Percentiles rank a stretch among this genome's conserved stretches.
Conservation (phyloP, 2,329 filamentous ascomycete species). For the Clathrospora elynae region DNA sequence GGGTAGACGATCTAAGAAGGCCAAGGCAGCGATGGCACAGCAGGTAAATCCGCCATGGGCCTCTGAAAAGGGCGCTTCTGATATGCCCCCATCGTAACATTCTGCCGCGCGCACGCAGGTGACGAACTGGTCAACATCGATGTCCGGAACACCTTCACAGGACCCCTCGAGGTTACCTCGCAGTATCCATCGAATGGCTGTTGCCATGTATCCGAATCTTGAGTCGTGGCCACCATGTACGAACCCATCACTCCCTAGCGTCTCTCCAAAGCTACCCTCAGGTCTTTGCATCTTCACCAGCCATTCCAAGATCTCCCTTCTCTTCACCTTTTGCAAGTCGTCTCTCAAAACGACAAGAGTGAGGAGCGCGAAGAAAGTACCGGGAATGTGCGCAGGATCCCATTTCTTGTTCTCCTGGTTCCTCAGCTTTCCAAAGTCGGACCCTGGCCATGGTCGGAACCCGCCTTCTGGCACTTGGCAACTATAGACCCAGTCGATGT, state of each 20-base stretch:
- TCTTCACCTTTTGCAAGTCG: constrained; percentile 66
- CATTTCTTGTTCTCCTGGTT: constrained; percentile 61
- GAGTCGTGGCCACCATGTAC: constrained; percentile 83
- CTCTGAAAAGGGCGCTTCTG: constrained; percentile 78
- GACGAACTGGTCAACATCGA: constrained; percentile 73
- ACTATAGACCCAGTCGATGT: constrained; percentile 77
- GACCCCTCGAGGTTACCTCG: constrained; percentile 62
- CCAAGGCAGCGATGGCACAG: constrained; percentile 79
- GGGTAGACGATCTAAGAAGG: constrained; percentile 70
- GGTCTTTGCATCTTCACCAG: constrained; percentile 73
- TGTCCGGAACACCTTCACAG: constrained; percentile 67
- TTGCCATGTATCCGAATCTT: constrained; percentile 84
- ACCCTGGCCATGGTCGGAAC: constrained; percentile 84
- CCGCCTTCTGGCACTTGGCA: constrained; percentile 87
- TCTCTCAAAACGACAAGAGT: constrained; percentile 70
- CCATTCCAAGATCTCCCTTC: constrained; percentile 73
- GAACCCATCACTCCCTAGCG: constrained; percentile 63
- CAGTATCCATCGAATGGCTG: constrained; percentile 81
- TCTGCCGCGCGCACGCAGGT: constrained; percentile 70
- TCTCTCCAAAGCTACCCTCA: constrained; percentile 92
- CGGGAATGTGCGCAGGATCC: constrained; percentile 82
- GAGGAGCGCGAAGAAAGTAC: constrained; percentile 86
- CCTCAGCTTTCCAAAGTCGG: constrained; percentile 56
- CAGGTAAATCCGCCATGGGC: constrained; percentile 91
- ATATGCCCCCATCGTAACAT: constrained; percentile 85